Conservation (phyloP, 1,284 basidiomycete species). For the Boletellus deceptivus region DNA sequence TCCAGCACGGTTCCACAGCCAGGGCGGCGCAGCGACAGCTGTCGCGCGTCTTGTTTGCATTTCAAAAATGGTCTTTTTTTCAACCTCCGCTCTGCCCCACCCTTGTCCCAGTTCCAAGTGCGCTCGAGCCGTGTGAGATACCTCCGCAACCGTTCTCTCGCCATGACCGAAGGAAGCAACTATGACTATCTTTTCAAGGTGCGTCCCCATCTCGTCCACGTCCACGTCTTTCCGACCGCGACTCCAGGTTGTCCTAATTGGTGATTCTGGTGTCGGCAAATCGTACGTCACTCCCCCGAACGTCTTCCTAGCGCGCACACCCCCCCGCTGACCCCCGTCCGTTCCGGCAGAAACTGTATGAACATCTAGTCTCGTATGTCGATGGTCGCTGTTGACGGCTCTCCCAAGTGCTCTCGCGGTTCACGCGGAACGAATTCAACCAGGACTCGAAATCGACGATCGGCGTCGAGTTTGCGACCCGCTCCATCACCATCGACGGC, state of each 20-base stretch:
- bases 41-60: neutral
- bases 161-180: conserved; percentile 87
- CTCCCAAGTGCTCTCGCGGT: conserved; percentile 78
- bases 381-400: conserved; percentile 7
- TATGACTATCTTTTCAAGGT: conserved; percentile 98
- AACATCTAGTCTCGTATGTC: neutral
- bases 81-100: conserved; percentile 22
- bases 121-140: conserved; percentile 8
- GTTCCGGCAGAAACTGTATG: conserved; percentile 26
- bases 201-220: conserved; percentile 13
- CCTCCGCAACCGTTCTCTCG: conserved; percentile 11
- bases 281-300: conserved; percentile 54
- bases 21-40: no score
- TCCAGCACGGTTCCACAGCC: no score
- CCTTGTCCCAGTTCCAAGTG: neutral
- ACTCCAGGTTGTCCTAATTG: conserved; percentile 89
- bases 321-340: neutral
- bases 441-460: conserved; percentile 99
- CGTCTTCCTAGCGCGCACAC: neutral
- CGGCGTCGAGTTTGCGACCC: conserved; percentile 98
- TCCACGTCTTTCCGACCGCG: neutral
- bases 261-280: conserved; percentile 99
- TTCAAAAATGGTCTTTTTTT: conserved; percentile 7
- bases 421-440: conserved; percentile 99
- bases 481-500: conserved; percentile 91